Percentiles rank a stretch among this genome's conserved stretches.
Evolutionary conservation across 257 asterid genomes (phyloP).

Genomic region (Gentiana dahurica): DNA sequence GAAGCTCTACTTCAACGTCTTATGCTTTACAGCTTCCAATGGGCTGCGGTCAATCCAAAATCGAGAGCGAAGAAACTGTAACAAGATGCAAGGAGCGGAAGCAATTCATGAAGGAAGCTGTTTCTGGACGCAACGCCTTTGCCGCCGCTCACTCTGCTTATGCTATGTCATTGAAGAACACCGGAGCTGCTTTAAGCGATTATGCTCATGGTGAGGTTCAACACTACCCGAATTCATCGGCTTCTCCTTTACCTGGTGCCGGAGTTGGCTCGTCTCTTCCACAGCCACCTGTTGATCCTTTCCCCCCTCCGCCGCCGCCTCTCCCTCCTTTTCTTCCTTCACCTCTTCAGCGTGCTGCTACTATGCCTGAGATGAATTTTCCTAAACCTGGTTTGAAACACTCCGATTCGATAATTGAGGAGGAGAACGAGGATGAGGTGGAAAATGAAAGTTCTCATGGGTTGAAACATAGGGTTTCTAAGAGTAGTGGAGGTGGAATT

Average conservation of each 20-base stretch:
- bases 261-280: constrained; percentile 25
- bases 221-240: constrained; percentile 18
- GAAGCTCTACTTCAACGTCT: neutral
- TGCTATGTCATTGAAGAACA: constrained; percentile 71
- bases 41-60: constrained; percentile 90
- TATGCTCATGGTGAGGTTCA: constrained; percentile 76
- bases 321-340: constrained; percentile 33
- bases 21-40: constrained; percentile 12
- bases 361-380: constrained; percentile 68
- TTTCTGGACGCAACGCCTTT: constrained; percentile 72
- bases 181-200: constrained; percentile 95
- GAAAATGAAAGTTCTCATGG: constrained; percentile 40
- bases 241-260: constrained; percentile 13
- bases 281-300: constrained; percentile 36
- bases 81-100: constrained; percentile 85
- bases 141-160: constrained; percentile 90
- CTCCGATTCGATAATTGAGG: constrained; percentile 58
- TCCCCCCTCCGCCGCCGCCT: constrained; percentile 73
- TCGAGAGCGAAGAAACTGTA: constrained; percentile 89
- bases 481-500: constrained; percentile 27
- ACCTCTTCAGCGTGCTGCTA: constrained; percentile 72
- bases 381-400: constrained; percentile 34
- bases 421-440: constrained; percentile 59
- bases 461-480: constrained; percentile 47
- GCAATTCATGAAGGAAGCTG: constrained; percentile 73